Conservation (phyloP, 2,329 filamentous ascomycete species). For the Xylaria sp. region DNA sequence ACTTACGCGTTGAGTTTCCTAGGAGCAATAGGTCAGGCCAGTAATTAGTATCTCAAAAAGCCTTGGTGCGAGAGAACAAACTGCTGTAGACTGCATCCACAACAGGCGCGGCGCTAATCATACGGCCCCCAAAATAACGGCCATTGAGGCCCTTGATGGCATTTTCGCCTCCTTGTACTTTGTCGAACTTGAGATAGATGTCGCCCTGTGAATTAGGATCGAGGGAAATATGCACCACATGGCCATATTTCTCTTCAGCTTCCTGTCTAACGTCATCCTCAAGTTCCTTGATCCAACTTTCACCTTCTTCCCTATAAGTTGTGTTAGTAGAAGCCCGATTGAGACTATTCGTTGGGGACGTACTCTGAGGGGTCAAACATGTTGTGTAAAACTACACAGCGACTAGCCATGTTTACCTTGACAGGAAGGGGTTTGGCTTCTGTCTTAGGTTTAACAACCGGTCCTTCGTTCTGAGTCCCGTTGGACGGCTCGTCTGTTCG, state of each 20-base stretch:
- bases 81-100: conserved; percentile 99
- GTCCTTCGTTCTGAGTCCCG: conserved; percentile 74
- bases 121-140: conserved; percentile 91
- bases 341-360: conserved; percentile 53
- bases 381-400: conserved; percentile 93
- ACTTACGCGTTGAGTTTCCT: conserved; percentile 55
- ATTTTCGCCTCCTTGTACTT: conserved; percentile 93
- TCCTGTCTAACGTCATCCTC: conserved; percentile 93
- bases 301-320: conserved; percentile 79
- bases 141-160: conserved; percentile 98
- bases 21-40: conserved; percentile 59
- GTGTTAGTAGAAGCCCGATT: conserved; percentile 49
- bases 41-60: conserved; percentile 75
- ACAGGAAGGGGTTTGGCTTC: conserved; percentile 82
- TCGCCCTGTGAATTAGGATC: conserved; percentile 95
- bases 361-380: conserved; percentile 95
- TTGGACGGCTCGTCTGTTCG: conserved; percentile 85
- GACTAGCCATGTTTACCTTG: conserved; percentile 90
- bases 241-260: conserved; percentile 94
- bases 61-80: conserved; percentile 88
- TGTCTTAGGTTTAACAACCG: conserved; percentile 80
- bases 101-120: conserved; percentile 94
- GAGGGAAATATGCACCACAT: conserved; percentile 95
- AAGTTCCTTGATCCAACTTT: conserved; percentile 90
- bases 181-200: conserved; percentile 98